Evolutionary conservation across 768 basidiomycete species (phyloP).

Genomic region (Suillus clintonianus): DNA sequence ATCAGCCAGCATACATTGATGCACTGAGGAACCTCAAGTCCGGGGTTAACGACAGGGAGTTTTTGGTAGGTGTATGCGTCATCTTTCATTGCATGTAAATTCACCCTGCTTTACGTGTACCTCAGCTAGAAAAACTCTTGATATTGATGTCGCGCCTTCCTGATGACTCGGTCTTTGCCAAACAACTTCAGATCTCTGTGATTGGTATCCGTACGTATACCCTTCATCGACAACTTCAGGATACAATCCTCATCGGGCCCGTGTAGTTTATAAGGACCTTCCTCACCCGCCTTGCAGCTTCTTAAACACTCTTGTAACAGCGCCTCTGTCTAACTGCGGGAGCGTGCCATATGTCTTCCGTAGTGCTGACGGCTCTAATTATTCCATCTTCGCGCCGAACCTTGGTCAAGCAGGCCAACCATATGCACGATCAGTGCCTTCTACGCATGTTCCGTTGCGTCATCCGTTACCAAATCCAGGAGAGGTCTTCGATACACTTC

Average conservation of each 20-base stretch:
- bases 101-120: conserved; percentile 9
- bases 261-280: conserved; percentile 74
- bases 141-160: conserved; percentile 58
- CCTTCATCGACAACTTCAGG: background rate
- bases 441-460: conserved; percentile 41
- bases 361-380: conserved; percentile 60
- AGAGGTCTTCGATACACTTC: conserved; percentile 70
- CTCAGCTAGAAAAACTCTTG: conserved; percentile 64
- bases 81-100: background rate
- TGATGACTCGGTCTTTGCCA: conserved; percentile 27
- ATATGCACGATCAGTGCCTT: conserved; percentile 68
- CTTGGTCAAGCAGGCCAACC: conserved; percentile 63
- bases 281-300: conserved; percentile 64
- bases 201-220: conserved; percentile 59
- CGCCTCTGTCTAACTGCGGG: conserved; percentile 4
- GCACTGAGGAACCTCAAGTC: conserved; percentile 45
- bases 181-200: conserved; percentile 47
- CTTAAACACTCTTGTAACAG: background rate
- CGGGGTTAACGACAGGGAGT: conserved; percentile 56
- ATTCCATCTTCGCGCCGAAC: conserved; percentile 54
- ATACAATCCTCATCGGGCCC: background rate
- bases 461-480: conserved; percentile 62
- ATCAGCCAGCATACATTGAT: conserved; percentile 53
- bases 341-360: conserved; percentile 53
- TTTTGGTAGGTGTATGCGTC: conserved; percentile 47